Conservation (phyloP, 1,284 basidiomycete genomes). For the Irpex rosettiformis region DNA sequence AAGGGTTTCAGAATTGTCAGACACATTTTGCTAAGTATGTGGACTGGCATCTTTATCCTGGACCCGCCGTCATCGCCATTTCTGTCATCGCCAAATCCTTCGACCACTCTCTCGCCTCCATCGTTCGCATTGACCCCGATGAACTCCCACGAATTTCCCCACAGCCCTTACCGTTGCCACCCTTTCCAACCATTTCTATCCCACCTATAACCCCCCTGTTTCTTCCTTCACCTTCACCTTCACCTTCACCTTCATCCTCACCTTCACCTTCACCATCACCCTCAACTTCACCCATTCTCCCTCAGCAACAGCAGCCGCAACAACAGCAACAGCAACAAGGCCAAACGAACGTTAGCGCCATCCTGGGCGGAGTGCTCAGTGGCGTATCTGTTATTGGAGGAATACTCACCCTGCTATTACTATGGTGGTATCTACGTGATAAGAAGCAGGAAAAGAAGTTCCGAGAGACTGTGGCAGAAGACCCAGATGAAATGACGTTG, state of each 20-base stretch:
- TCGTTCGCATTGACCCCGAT: not conserved
- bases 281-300: not conserved
- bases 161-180: no score
- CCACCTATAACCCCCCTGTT: not conserved
- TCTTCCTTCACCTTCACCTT: not conserved
- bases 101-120: no score
- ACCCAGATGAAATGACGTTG: not conserved
- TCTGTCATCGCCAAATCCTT: no score
- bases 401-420: not conserved
- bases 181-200: not conserved
- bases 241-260: not conserved
- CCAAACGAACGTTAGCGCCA: not conserved
- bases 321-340: not conserved
- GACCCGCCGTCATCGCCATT: no score
- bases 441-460: not conserved
- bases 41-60: no score
- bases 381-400: not conserved
- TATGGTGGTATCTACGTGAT: not conserved
- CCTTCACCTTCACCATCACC: slow-evolving; percentile 1
- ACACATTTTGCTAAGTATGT: no score
- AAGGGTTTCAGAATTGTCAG: no score
- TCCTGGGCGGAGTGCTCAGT: slow-evolving; percentile 3
- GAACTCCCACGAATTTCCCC: no score
- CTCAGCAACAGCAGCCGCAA: not conserved
- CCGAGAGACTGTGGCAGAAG: not conserved